These are phyloP conservation scores for Aspergillus spinulosporus DNA, from an alignment of 2,329 filamentous ascomycete genomes.

Conservation along the genomic window DNA sequence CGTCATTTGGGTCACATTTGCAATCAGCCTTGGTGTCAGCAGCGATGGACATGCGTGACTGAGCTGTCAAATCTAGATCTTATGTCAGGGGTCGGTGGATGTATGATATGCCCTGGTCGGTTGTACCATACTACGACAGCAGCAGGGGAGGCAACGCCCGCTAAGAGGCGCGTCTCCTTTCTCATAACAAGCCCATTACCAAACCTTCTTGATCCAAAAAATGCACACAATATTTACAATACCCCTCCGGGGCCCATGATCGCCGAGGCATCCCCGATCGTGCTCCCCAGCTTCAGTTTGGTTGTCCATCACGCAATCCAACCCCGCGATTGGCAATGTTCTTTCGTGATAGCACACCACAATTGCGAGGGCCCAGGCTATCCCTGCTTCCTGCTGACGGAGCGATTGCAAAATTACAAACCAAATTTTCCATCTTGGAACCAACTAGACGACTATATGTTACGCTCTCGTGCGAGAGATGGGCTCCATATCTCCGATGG, in stretches of 20 bases:
- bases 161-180: too few relatives aligned
- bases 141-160: background rate
- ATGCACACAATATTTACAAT: background rate
- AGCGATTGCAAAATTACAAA: slow-evolving; percentile 11
- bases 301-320: slow-evolving; percentile 32
- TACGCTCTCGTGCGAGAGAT: slow-evolving; percentile 15
- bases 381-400: background rate
- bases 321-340: slow-evolving; percentile 36
- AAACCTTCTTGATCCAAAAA: too few relatives aligned
- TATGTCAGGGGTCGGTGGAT: too few relatives aligned
- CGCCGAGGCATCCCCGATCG: background rate
- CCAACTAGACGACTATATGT: background rate
- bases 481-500: slow-evolving; percentile 7
- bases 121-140: too few relatives aligned
- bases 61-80: background rate
- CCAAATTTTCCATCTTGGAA: background rate
- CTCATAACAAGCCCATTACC: too few relatives aligned
- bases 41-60: background rate
- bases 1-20: slow-evolving; percentile 31
- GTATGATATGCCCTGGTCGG: too few relatives aligned
- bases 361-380: background rate
- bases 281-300: background rate
- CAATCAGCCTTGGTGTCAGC: slow-evolving; percentile 7
- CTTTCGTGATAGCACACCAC: slow-evolving; percentile 2
- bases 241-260: background rate